Evolutionary conservation across 139 green algal species (phyloP).

Genomic region (Chlamydomonas sp.): DNA sequence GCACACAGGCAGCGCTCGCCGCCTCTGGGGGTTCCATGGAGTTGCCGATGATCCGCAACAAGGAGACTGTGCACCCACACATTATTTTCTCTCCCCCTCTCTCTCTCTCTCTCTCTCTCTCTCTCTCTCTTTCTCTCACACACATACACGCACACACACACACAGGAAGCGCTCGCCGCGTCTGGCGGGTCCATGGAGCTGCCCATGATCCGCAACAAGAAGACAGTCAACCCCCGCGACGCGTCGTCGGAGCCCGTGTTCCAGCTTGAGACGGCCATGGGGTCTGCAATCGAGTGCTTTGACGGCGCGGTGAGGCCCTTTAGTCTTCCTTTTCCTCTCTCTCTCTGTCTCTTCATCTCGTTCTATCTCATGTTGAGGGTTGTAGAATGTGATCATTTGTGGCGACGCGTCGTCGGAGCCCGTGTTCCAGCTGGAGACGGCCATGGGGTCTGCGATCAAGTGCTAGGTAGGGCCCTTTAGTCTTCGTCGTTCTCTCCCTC

Average conservation of each 20-base stretch:
- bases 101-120: not conserved
- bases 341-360: too few relatives aligned
- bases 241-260: slow-evolving; percentile 58
- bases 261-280: slow-evolving; percentile 89
- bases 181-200: not conserved
- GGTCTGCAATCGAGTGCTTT: slow-evolving; percentile 87
- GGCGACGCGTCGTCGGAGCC: slow-evolving; percentile 53
- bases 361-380: too few relatives aligned
- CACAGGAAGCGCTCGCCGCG: slow-evolving; percentile 1
- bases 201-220: slow-evolving; percentile 28
- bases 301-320: slow-evolving; percentile 63
- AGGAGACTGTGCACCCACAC: slow-evolving; percentile 82
- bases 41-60: slow-evolving; percentile 10
- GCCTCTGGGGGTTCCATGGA: not conserved
- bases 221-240: slow-evolving; percentile 88
- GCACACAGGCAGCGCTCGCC: not conserved
- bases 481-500: too few relatives aligned
- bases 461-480: too few relatives aligned
- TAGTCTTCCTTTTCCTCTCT: too few relatives aligned
- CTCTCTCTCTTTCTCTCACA: not conserved
- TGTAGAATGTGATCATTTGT: too few relatives aligned
- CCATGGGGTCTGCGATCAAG: slow-evolving; percentile 86
- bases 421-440: slow-evolving; percentile 89
- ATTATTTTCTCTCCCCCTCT: not conserved
- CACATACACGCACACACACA: not conserved